Base-by-base conservation (phyloP, 352 stramenopile species). In the Paralagenidium karlingii region DNA sequence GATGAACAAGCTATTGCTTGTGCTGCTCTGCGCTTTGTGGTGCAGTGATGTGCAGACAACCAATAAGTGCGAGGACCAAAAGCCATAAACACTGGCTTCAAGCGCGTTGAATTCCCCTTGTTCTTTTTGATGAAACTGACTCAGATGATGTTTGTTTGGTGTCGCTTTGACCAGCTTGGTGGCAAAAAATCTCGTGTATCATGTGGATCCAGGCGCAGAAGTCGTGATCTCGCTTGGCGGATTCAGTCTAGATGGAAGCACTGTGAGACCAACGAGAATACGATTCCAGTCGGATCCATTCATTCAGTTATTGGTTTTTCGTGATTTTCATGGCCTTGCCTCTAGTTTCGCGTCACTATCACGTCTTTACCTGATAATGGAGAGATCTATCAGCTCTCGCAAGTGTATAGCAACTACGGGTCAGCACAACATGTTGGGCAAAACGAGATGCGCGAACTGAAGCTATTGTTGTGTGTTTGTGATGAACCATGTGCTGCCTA, bases 321-420 rank as follows among this genome's bases (percentile, higher is more conserved):
- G 16, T 3, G 6, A 3, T 24, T 40, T 3, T 24, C 4, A 3
- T 24, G 8, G 5, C 18, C 19, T 25, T 12, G 13, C 26, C 19
- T 28, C 19, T 30, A 93, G 67, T 53, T 94, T 21, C 60, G 52
- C 8, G 58, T 68, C 34, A 89, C 61, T 13, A 90, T 95, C 55
- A 89, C 76, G 12, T 82, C 74, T 34, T 59, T 95, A 10, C 83
- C 85, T 2, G 54, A 67, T 22, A 71, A 81, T 18, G 86, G 86
- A 12, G 53, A 67, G 45, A 54, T 96, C 24, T 94, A 87, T 49
- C 86, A 96, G 55, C 71, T 94, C 34, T 90, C 80, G 6, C 60
- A 94, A 13, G 62, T 96, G 16, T 95, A 69, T 51, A 86, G 75
- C 40, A 55, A 78, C 43, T 93, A 96, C 45, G 86, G 82, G 48